phyloP scores from a whole-genome alignment of 768 basidiomycete genomes.

The Psilocybe azurescens region DNA sequence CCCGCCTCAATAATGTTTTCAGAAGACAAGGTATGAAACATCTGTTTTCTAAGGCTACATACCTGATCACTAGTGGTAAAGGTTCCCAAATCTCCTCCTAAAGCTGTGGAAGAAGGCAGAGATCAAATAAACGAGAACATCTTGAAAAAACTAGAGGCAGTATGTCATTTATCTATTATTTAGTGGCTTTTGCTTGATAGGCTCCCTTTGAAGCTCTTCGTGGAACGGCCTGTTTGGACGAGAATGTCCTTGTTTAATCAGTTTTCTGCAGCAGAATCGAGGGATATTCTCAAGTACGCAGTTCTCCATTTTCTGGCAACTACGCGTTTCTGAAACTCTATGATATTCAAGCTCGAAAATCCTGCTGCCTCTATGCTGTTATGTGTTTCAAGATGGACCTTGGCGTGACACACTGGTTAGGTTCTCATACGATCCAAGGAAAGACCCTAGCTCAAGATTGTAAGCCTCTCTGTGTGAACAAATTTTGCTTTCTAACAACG shows the following conservation, averaged over 20 bases:
- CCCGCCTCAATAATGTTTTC: slow-evolving; percentile 72
- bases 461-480: slow-evolving; percentile 42
- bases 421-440: slow-evolving; percentile 90
- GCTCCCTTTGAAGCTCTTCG: slow-evolving; percentile 58
- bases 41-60: background rate
- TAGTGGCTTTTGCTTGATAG: background rate
- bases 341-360: slow-evolving; percentile 68
- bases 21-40: slow-evolving; percentile 49
- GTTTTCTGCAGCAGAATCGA: slow-evolving; percentile 66
- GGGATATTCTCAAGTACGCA: slow-evolving; percentile 77
- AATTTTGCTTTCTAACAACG: slow-evolving; percentile 2
- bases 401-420: slow-evolving; percentile 90
- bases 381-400: slow-evolving; percentile 92
- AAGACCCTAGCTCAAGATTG: slow-evolving; percentile 76
- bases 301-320: background rate
- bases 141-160: slow-evolving; percentile 59
- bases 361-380: slow-evolving; percentile 80
- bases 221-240: slow-evolving; percentile 86
- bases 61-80: slow-evolving; percentile 26
- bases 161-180: slow-evolving; percentile 24
- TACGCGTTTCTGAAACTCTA: background rate
- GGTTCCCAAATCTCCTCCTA: slow-evolving; percentile 72
- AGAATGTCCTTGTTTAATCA: slow-evolving; percentile 87
- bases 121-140: slow-evolving; percentile 59
- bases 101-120: slow-evolving; percentile 64